Evolutionary conservation across 108 stramenopile genomes (phyloP), one percentile per base, ranked within the genome.

Genomic region (Fistulifera pelliculosa): DNA sequence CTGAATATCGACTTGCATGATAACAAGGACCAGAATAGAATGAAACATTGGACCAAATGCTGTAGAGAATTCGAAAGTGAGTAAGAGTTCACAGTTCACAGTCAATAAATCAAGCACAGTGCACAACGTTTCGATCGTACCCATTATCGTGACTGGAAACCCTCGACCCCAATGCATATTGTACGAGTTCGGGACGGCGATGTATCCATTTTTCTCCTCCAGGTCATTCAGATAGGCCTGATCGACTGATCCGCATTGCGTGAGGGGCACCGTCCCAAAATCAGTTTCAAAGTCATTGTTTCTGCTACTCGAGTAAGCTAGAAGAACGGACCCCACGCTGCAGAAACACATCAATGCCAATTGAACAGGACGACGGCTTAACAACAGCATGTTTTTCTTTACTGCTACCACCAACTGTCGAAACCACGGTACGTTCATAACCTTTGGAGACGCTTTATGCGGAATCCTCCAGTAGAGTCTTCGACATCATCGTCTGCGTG

Each of bases 151-250:
- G 0, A 79, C 70, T 13, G 64, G 56, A 3, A 69, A 22, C 2
- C 73, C 73, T 5, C 24, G 35, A 14, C 70, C 43, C 70, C 70
- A 79, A 16, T 61, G 23, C 21, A 75, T 70, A 52, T 79, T 74
- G 58, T 71, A 28, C n/a, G 68, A 57, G 13, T 61, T 31, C 17
- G 57, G 74, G 6, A 75, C 45, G 1, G 63, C 42, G 8, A 51
- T 1, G 0, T 21, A 14, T 12, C 14, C 40, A 27, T 21, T 52
- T 16, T 14, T 58, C 0, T 11, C 12, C 28, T 23, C 64, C 12
- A 26, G 52, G 19, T n/a, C 22, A 14, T 17, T 24, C 17, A 35
- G 8, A 45, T 64, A 72, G 11, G 22, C 45, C 17, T 57, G 56
- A 53, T 72, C 59, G 26, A 72, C 66, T 17, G 54, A 38, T 18